Evolutionary conservation across 2,329 filamentous ascomycete species (phyloP), one percentile per base, ranked within the genome.

Genomic region (Grosmannia huntii): DNA sequence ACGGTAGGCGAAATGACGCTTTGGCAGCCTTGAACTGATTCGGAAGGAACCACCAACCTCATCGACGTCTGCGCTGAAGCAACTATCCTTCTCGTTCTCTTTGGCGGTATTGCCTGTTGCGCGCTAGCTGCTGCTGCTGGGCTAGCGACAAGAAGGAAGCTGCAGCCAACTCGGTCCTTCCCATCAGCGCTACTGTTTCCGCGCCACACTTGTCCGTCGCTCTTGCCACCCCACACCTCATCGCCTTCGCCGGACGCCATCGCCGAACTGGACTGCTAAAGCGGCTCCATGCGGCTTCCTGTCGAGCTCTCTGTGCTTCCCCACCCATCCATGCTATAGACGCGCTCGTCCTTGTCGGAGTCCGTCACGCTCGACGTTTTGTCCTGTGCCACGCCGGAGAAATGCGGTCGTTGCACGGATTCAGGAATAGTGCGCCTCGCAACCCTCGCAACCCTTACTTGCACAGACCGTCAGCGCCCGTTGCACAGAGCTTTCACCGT

Each of bases 71-170:
- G 27, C 27, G 31, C 33, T 23, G 41, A 19, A n/a, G 5, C 19
- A 5, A 6, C 16, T 19, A 3, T 44, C 7, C 2, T 21, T 36
- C 7, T 25, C 2, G 33, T 21, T 33, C 10, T 38, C 3, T 33
- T 33, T 27, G 10, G 14, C 4, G 5, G 14, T 11, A 14, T 14
- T 11, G 21, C 44, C 25, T 21, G 38, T 23, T n/a, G n/a, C 44
- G 44, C 44, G 44, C 44, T 52, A 31, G 49, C 49, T 16, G 49
- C 49, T 33, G 31, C 36, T 38, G 36, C 36, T 5, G 11, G 36
- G 9, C 36, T 38, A 38, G 36, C 36, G 36, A 33, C 33, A 61
- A 59, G 23, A 53, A 56, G 57, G 57, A 61, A 57, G 57, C 53
- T 60, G 53, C 48, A 41, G 19, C 56, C 46, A 25, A 5, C 46